Conservation (phyloP, 352 stramenopile genomes). For the Phytophthora melonis region DNA sequence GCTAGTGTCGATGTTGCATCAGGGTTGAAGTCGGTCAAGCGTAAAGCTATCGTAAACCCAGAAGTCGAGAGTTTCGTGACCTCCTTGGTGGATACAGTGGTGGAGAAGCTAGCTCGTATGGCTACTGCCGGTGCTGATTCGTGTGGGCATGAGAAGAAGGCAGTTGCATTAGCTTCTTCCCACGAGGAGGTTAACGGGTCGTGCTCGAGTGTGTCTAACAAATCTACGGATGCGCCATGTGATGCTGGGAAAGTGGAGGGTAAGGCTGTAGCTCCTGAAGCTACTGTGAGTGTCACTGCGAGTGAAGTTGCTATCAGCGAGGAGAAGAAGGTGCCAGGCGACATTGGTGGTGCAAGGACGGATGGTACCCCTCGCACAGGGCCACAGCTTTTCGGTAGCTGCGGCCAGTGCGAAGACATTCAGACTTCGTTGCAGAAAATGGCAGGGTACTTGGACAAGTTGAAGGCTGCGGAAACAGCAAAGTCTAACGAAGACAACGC, state of each 20-base stretch:
- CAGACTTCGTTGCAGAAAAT: constrained; percentile 58
- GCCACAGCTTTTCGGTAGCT: constrained; percentile 50
- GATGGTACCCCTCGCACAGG: background rate
- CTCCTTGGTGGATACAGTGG: constrained; percentile 33
- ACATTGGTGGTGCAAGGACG: background rate
- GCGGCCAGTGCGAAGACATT: constrained; percentile 55
- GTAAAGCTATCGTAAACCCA: constrained; percentile 10
- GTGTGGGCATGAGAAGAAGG: constrained; percentile 3
- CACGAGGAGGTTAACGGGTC: background rate
- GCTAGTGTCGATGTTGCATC: background rate
- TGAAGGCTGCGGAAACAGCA: constrained; percentile 16
- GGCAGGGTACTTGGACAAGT: constrained; percentile 24
- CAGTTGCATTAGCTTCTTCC: background rate
- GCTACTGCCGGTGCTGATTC: constrained; percentile 3
- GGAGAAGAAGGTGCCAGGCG: background rate
- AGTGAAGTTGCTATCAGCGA: background rate
- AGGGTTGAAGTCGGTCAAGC: constrained; percentile 7
- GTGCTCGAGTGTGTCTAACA: background rate
- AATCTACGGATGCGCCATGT: background rate
- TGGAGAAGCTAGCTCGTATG: constrained; percentile 16
- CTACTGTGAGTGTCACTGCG: background rate
- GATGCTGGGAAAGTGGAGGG: constrained; percentile 1
- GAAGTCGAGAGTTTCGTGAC: constrained; percentile 28
- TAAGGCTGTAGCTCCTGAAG: background rate
- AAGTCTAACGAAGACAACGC: constrained; percentile 3